Percentiles rank a stretch among this genome's conserved stretches.
Evolutionary conservation across 2,329 filamentous ascomycete genomes (phyloP).

Genomic region (Teratosphaeria gauchensis): DNA sequence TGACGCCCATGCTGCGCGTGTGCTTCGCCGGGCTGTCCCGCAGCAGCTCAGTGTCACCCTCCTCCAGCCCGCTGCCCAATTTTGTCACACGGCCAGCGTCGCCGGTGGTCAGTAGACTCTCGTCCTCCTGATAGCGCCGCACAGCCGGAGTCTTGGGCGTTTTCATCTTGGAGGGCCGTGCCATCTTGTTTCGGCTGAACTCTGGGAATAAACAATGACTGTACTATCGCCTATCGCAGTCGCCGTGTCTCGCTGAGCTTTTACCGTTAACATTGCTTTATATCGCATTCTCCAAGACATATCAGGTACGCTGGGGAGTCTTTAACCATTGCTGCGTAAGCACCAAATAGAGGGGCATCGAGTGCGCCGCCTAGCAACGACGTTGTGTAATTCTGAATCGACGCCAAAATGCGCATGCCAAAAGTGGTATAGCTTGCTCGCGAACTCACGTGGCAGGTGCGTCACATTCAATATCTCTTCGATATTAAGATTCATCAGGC

Average conservation of each 20-base stretch:
- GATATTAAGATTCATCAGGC: background rate
- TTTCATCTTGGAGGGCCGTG: background rate
- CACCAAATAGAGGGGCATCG: background rate
- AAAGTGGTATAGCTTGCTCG: background rate
- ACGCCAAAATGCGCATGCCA: background rate
- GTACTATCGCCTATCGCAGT: background rate
- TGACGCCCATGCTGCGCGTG: background rate
- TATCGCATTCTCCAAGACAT: background rate
- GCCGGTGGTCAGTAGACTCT: background rate
- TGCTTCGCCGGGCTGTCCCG: background rate
- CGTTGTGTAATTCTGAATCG: background rate
- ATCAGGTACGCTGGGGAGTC: background rate
- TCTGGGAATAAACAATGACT: background rate
- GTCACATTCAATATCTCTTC: background rate
- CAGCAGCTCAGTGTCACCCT: background rate
- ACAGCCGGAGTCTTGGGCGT: slow-evolving; percentile 1
- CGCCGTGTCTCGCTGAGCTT: background rate
- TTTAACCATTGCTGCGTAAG: too few relatives aligned
- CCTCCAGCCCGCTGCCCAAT: background rate
- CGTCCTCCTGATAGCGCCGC: background rate
- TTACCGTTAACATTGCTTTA: background rate
- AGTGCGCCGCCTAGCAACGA: background rate
- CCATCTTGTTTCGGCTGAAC: background rate
- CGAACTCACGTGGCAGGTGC: background rate
- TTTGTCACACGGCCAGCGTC: background rate